These are phyloP conservation scores for Leishmania tropica DNA, from an alignment of 208 protist genomes.

Conservation along the genomic window DNA sequence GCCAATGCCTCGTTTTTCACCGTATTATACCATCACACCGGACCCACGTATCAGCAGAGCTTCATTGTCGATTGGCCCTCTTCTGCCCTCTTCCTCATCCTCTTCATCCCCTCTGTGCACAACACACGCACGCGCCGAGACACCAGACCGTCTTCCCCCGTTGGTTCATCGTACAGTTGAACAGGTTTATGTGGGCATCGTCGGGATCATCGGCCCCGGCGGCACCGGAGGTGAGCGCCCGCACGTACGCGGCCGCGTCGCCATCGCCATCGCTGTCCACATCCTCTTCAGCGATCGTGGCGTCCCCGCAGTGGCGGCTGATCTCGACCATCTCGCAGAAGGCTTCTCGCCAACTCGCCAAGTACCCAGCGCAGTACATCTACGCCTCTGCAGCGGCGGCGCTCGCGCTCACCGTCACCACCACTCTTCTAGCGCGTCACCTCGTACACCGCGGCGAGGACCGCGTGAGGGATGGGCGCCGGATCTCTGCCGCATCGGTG, in stretches of 20 bases:
- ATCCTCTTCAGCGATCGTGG: neutral
- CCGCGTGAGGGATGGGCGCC: neutral
- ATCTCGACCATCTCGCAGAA: slow-evolving; percentile 7
- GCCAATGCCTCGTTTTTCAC: neutral
- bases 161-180: neutral
- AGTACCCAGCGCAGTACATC: slow-evolving; percentile 2
- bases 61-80: neutral
- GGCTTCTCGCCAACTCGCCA: neutral
- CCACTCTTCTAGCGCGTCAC: neutral
- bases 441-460: neutral
- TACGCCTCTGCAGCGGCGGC: neutral
- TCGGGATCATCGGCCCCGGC: slow-evolving; percentile 9
- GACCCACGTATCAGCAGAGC: neutral
- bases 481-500: neutral
- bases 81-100: neutral
- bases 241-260: neutral
- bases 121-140: neutral
- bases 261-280: slow-evolving; percentile 2
- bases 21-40: neutral
- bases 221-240: neutral
- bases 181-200: slow-evolving; percentile 27
- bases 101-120: neutral
- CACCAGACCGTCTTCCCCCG: neutral
- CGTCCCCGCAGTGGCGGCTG: slow-evolving; percentile 14
- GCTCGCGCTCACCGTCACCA: neutral